These are phyloP conservation scores for Durotheca rogersii DNA, from an alignment of 495 filamentous ascomycete genomes.

Conservation along the genomic window DNA sequence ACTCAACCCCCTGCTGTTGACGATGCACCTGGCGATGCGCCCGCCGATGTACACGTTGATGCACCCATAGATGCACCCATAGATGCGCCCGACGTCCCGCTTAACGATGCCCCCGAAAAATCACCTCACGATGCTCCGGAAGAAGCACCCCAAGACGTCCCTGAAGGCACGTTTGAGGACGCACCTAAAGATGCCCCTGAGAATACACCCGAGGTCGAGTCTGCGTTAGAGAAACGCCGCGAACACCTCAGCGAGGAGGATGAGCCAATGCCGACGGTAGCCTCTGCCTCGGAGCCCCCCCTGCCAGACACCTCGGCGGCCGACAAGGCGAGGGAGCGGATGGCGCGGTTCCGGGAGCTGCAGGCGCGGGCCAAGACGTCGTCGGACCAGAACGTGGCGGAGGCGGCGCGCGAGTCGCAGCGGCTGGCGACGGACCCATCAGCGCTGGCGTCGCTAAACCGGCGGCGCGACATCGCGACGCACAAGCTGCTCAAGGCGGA, in stretches of 20 bases:
- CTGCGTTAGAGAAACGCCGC: too few species aligned
- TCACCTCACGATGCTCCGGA: too few species aligned
- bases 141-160: slow-evolving; percentile 15
- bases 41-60: too few species aligned
- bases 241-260: too few species aligned
- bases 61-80: too few species aligned
- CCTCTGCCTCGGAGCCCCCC: slow-evolving; percentile 1
- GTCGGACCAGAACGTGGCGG: slow-evolving; percentile 75
- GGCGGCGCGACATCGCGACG: slow-evolving; percentile 80
- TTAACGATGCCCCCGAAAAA: too few species aligned
- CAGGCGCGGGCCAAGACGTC: slow-evolving; percentile 81
- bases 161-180: too few species aligned
- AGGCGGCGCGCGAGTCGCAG: slow-evolving; percentile 78
- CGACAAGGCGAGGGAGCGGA: slow-evolving; percentile 56
- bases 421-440: slow-evolving; percentile 74
- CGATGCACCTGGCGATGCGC: slow-evolving; percentile 15
- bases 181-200: too few species aligned
- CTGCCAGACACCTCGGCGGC: slow-evolving; percentile 31
- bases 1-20: slow-evolving; percentile 8
- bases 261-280: slow-evolving; percentile 3
- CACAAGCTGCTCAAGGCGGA: slow-evolving; percentile 95
- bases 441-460: slow-evolving; percentile 67
- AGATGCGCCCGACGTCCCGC: too few species aligned
- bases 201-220: too few species aligned
- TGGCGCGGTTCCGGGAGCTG: slow-evolving; percentile 78